Evolutionary conservation across 768 basidiomycete genomes (phyloP).

Genomic region (Boletus huronensis): DNA sequence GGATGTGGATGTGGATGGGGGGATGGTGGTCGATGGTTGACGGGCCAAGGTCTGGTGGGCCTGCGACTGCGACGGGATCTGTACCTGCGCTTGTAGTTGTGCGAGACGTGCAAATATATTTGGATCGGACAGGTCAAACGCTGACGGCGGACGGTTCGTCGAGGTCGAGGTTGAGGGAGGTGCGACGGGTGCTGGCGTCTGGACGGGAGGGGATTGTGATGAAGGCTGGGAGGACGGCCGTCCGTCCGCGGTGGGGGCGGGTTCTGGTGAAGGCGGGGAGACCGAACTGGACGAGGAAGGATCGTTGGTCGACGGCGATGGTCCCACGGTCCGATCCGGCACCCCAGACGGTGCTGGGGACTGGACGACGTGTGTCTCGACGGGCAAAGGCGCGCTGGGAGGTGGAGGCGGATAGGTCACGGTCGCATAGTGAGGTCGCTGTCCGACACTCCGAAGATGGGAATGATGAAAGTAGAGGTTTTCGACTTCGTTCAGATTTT

Average conservation of each 20-base stretch:
- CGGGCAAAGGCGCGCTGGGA: neutral
- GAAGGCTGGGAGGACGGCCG: neutral
- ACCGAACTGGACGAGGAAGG: neutral
- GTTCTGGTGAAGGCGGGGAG: conserved; percentile 8
- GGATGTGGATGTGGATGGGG: neutral
- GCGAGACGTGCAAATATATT: conserved; percentile 21
- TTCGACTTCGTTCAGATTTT: conserved; percentile 77
- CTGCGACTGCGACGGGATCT: conserved; percentile 5
- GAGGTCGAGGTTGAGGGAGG: neutral
- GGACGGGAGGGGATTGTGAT: neutral
- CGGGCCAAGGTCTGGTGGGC: neutral
- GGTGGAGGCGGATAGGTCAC: neutral
- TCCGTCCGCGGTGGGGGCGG: neutral
- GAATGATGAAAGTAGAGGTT: conserved; percentile 79
- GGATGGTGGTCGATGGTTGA: neutral
- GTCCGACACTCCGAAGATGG: conserved; percentile 38
- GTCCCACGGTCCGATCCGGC: conserved; percentile 16
- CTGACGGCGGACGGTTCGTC: neutral
- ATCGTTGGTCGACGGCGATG: conserved; percentile 2
- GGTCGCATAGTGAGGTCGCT: conserved; percentile 18
- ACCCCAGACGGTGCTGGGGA: conserved; percentile 13
- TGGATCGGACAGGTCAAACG: conserved; percentile 25
- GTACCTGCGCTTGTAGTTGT: conserved; percentile 24
- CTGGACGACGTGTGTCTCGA: conserved; percentile 5
- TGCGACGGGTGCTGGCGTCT: neutral